These are phyloP conservation scores for Cadophora malorum DNA, from an alignment of 2,329 filamentous ascomycete species.

Conservation along the genomic window DNA sequence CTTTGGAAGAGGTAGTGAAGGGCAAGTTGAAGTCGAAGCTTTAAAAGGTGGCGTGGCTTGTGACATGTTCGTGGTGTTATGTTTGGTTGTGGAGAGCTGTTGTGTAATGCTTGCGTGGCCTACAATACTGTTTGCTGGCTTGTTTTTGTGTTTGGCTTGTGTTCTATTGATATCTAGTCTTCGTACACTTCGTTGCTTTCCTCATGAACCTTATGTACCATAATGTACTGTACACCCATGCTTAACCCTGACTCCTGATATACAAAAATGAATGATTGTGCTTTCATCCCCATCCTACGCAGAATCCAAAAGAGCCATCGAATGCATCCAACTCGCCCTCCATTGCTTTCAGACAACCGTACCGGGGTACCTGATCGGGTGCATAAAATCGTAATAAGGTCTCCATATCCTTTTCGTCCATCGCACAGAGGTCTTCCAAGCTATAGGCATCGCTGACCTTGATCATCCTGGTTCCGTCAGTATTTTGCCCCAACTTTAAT, in stretches of 20 bases:
- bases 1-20: slow-evolving; percentile 45
- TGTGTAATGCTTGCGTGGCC: no score
- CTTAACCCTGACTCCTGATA: slow-evolving; percentile 11
- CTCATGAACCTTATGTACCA: slow-evolving; percentile 3
- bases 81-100: no score
- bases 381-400: slow-evolving; percentile 78
- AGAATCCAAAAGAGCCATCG: slow-evolving; percentile 46
- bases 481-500: slow-evolving; percentile 24
- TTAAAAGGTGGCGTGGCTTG: slow-evolving; percentile 30
- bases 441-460: slow-evolving; percentile 87
- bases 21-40: slow-evolving; percentile 50
- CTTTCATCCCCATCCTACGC: slow-evolving; percentile 42
- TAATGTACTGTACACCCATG: slow-evolving; percentile 14
- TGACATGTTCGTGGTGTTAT: no score
- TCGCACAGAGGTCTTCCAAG: slow-evolving; percentile 81
- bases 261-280: slow-evolving; percentile 5
- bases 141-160: neutral
- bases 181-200: neutral
- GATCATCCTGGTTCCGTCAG: slow-evolving; percentile 74
- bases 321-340: slow-evolving; percentile 45
- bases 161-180: slow-evolving; percentile 5
- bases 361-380: slow-evolving; percentile 59
- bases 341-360: slow-evolving; percentile 62
- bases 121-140: no score
- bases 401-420: slow-evolving; percentile 86